Percentiles rank a stretch among this genome's conserved stretches.
These are phyloP conservation scores for Papiliotrema fonsecae DNA, from an alignment of 1,284 basidiomycete genomes.

Conservation along the genomic window DNA sequence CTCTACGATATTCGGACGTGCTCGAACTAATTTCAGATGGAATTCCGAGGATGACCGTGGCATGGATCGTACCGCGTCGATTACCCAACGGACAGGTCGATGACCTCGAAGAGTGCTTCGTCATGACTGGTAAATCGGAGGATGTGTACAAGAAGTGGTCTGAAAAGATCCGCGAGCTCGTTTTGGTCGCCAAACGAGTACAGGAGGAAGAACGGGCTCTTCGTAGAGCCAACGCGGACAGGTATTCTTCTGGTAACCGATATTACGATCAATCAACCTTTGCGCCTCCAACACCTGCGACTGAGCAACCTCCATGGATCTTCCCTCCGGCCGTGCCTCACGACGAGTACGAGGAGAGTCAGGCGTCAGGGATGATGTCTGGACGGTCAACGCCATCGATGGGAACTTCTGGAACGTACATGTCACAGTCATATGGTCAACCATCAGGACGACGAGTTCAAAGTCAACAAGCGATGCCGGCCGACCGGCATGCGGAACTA, in stretches of 20 bases:
- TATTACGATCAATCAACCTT: constrained; percentile 28
- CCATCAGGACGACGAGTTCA: constrained; percentile 52
- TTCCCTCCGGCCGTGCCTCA: constrained; percentile 20
- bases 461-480: constrained; percentile 55
- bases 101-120: constrained; percentile 72
- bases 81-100: constrained; percentile 18
- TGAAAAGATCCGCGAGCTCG: constrained; percentile 76
- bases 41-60: constrained; percentile 22
- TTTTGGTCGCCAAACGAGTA: constrained; percentile 40
- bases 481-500: constrained; percentile 55
- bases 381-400: constrained; percentile 45
- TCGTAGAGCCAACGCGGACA: constrained; percentile 35
- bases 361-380: constrained; percentile 34
- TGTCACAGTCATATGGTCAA: constrained; percentile 2
- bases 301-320: constrained; percentile 27
- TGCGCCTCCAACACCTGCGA: constrained; percentile 37
- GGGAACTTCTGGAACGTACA: constrained; percentile 55
- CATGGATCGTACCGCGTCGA: constrained; percentile 36
- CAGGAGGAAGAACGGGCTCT: constrained; percentile 56
- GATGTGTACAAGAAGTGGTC: constrained; percentile 94
- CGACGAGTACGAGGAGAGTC: constrained; percentile 15
- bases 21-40: neutral
- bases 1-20: neutral
- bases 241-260: constrained; percentile 20
- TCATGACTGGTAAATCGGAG: constrained; percentile 85